Base-by-base conservation (phyloP, 257 asterid genomes). In the Nicotiana attenuata region DNA sequence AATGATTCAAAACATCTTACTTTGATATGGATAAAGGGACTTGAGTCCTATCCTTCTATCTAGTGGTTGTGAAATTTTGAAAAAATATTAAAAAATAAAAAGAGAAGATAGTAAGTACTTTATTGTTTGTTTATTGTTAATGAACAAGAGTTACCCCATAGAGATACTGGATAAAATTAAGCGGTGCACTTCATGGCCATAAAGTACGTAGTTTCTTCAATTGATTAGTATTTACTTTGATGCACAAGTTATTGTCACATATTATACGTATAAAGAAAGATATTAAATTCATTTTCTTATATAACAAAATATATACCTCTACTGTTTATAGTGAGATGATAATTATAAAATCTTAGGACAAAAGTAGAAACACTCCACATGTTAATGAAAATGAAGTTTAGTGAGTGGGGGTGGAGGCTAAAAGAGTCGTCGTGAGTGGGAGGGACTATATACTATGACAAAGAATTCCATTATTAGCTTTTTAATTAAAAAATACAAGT, bases 371-470 rank as follows among this genome's bases (percentile, higher is more conserved):
- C 69, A 64, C 78, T 84, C 78, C 61, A 47, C 67, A 71, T 71
- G 45, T 52, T 14, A 64, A 66, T 81, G 85, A 78, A 80, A 41
- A 50, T 20, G 17, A 76, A 28, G 19, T 28, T 60, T 69, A 22
- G 56, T 80, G 53, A 71, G 97, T 92, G 97, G 95, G 5, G 64
- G 85, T 78, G 88, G 35, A 71, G 78, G 59, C 59, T 41, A 71
- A 71, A 0, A 45, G 87, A 41, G 77, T 53, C 82, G 38, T 65
- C 31, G 65, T 28, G 63, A 90, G 95, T 92, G 97, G 95, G 61
- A 76, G 88, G 82, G 88, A 85, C 90, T 88, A 80, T 91, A 65
- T 85, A 69, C 31, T 81, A 63, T 88, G 93, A 91, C 92, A 88
- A 79, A 85, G 90, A 88, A 83, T 86, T 80, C 91, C 92, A 91